phyloP scores from a whole-genome alignment of 148 eudicot genomes.

The Fagopyrum esculentum region DNA sequence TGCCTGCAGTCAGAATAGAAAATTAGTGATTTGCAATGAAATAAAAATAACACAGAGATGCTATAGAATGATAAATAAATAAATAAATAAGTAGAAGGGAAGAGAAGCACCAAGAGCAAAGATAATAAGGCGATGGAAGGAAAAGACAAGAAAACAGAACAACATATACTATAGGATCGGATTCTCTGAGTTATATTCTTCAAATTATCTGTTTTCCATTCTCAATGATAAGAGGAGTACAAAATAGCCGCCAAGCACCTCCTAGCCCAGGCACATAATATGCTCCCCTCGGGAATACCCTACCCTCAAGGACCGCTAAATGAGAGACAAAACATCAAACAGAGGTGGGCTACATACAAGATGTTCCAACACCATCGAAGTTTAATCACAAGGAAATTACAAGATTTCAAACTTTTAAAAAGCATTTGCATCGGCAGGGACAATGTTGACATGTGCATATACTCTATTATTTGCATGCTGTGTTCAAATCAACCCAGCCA shows the following conservation, averaged over 20 bases:
- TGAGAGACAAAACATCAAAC: not conserved
- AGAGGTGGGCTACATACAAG: not conserved
- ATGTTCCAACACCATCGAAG: not conserved
- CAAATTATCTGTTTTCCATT: not conserved
- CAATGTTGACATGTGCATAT: not conserved
- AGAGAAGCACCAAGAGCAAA: not conserved
- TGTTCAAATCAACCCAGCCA: not conserved
- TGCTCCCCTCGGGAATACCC: not conserved
- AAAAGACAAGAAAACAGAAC: not conserved
- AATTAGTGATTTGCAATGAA: not conserved
- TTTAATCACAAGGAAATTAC: not conserved
- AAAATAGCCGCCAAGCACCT: not conserved
- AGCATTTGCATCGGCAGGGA: not conserved
- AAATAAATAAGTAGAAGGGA: not conserved
- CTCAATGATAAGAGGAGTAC: not conserved
- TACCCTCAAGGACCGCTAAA: not conserved
- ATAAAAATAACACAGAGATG: not conserved
- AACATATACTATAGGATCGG: not conserved
- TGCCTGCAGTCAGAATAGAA: constrained; percentile 39
- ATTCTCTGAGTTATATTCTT: not conserved
- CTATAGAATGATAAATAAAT: not conserved
- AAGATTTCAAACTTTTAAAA: not conserved
- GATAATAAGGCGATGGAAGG: not conserved
- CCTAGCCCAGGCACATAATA: not conserved
- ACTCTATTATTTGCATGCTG: not conserved